Evolutionary conservation across 352 stramenopile genomes (phyloP).

Genomic region (Globisporangium camurandrum): DNA sequence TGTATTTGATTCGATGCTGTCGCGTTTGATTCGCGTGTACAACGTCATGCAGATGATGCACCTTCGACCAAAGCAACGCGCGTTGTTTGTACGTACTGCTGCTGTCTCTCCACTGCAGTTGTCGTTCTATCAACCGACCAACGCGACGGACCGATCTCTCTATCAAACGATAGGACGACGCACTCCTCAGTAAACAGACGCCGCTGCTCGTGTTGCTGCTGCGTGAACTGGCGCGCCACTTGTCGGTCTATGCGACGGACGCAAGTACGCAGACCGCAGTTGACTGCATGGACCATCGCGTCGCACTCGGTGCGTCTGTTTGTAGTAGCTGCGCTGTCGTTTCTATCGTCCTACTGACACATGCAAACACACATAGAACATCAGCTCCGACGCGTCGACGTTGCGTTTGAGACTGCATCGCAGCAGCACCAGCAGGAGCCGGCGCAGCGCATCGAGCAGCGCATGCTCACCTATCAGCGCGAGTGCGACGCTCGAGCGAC

Average conservation of each 20-base stretch:
- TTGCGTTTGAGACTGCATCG: conserved; percentile 36
- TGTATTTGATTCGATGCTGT: too few relatives aligned
- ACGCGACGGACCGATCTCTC: background rate
- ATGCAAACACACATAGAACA: conserved; percentile 28
- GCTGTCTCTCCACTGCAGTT: background rate
- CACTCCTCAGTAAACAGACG: conserved; percentile 12
- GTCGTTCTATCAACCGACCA: background rate
- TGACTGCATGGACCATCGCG: conserved; percentile 59
- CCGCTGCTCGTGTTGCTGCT: conserved; percentile 29
- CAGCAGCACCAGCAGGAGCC: conserved; percentile 28
- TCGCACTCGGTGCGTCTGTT: conserved; percentile 27
- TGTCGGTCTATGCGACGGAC: conserved; percentile 32
- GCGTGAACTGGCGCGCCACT: conserved; percentile 24
- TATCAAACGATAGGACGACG: conserved; percentile 22
- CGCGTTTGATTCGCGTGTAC: background rate
- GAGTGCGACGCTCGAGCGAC: conserved; percentile 60
- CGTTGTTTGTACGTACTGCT: conserved; percentile 20
- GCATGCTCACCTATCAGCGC: conserved; percentile 57
- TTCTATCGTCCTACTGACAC: background rate
- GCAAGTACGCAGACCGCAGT: conserved; percentile 46
- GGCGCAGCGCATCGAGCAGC: conserved; percentile 39
- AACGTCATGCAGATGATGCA: conserved; percentile 24
- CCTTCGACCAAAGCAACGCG: conserved; percentile 14
- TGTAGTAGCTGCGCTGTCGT: background rate
- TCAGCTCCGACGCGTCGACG: conserved; percentile 61